Conservation (phyloP, 805 yeast species). For the Tetrapisispora pingtungensis region DNA sequence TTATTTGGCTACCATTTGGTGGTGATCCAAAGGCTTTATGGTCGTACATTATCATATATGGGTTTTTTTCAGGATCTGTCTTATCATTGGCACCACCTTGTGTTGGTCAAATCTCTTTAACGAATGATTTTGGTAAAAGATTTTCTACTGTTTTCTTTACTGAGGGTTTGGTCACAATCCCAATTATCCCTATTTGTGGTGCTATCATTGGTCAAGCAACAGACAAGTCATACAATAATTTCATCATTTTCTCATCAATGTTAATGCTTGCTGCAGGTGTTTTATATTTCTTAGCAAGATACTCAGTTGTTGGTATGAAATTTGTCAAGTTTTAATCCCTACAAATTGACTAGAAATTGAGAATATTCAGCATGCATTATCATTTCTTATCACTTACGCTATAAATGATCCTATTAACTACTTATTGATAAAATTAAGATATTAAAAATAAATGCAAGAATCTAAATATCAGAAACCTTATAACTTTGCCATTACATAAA, state of each 20-base stretch:
- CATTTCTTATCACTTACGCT: neutral
- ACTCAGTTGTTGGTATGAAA: constrained; percentile 35
- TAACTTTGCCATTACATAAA: too few species aligned
- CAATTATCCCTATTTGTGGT: constrained; percentile 43
- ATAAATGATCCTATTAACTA: too few species aligned
- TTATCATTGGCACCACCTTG: constrained; percentile 51
- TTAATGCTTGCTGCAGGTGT: constrained; percentile 32
- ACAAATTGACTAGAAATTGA: neutral
- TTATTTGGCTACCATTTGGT: constrained; percentile 38
- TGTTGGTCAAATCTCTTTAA: constrained; percentile 47
- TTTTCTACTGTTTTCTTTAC: constrained; percentile 50
- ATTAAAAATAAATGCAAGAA: too few species aligned
- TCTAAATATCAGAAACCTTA: too few species aligned
- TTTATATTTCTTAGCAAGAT: constrained; percentile 34
- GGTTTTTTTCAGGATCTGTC: constrained; percentile 47
- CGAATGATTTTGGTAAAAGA: constrained; percentile 44
- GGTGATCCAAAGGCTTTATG: constrained; percentile 28
- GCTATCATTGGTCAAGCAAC: constrained; percentile 33
- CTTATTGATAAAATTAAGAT: too few species aligned
- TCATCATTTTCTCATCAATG: constrained; percentile 36
- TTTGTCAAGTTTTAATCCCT: constrained; percentile 23
- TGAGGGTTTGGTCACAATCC: constrained; percentile 41
- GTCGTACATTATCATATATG: constrained; percentile 42
- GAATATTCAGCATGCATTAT: neutral
- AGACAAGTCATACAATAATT: constrained; percentile 31